Evolutionary conservation across 805 yeast genomes (phyloP).

Genomic region (Starmerella lactis-condensi): DNA sequence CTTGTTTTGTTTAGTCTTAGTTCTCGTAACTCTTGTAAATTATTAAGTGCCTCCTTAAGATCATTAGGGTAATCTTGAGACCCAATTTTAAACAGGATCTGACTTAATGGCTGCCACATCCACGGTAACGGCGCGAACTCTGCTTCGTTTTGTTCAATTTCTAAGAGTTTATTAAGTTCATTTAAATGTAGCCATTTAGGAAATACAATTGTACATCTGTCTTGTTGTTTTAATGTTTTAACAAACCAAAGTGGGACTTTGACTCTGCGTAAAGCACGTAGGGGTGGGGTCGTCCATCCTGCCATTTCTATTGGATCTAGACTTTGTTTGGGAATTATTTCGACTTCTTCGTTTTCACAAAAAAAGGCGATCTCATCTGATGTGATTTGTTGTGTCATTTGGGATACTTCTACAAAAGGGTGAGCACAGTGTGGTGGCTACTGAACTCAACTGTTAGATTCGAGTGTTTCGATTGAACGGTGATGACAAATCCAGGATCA

Average conservation of each 20-base stretch:
- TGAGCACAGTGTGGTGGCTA: too few species aligned
- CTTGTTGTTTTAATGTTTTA: constrained; percentile 59
- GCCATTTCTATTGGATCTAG: constrained; percentile 47
- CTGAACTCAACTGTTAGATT: too few species aligned
- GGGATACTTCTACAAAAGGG: too few species aligned
- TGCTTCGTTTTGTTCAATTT: constrained; percentile 42
- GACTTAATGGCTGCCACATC: constrained; percentile 75
- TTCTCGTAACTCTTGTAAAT: constrained; percentile 71
- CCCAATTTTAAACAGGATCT: constrained; percentile 48
- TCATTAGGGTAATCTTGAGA: constrained; percentile 64
- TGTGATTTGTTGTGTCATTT: too few species aligned
- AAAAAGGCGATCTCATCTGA: constrained; percentile 54
- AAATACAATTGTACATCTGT: constrained; percentile 65
- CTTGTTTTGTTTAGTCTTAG: constrained; percentile 63
- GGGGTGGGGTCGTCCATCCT: constrained; percentile 40
- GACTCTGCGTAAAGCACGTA: constrained; percentile 49
- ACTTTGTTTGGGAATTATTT: constrained; percentile 61
- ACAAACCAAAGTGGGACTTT: constrained; percentile 81
- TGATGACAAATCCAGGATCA: too few species aligned
- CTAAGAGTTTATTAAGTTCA: constrained; percentile 38
- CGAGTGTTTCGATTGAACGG: too few species aligned
- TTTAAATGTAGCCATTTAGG: constrained; percentile 64
- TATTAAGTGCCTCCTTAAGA: constrained; percentile 46
- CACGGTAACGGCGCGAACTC: constrained; percentile 51
- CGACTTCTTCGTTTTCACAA: constrained; percentile 60